Base-by-base conservation (phyloP, 2,329 filamentous ascomycete genomes). In the Cryphonectria radicalis region DNA sequence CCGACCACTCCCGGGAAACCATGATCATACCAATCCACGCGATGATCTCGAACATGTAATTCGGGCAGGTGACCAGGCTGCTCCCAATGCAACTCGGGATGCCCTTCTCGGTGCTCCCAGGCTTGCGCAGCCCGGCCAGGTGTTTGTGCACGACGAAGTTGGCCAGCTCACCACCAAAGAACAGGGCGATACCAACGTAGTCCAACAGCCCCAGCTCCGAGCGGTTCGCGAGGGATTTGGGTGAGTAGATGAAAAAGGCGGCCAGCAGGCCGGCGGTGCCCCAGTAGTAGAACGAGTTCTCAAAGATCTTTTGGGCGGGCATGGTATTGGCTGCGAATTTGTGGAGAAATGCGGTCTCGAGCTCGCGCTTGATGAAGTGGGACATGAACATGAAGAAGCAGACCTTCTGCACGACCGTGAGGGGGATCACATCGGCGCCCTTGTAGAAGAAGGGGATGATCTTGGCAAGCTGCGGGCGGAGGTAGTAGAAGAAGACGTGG, bases 211-310 rank as follows among this genome's bases (percentile, higher is more conserved):
- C 82, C 68, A 82, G 75, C 65, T 83, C 78, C 28, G 84, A 82
- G 22, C 82, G 84, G 40, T 92, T 90, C 1, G 94, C 89, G 22
- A 89, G 86, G 5, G 92, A 91, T 74, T 84, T 88, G 7, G 95
- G 95, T 14, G 89, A 87, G 84, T 98, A 98, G 77, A 96, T 89
- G 86, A 92, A 95, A 83, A 92, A 92, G 62, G 93, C 93, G 77
- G 95, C 90, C 77, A 96, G 89, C 37, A 94, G 79, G 65, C 96
- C 96, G 5, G 92, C 91, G 69, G 95, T 82, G 46, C 91, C 78
- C 96, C 96, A 99, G 89, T 99, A 99, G 85, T 98, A 95, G 75
- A 88, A 89, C 75, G 91, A 94, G 87, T 99, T 99, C 83, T 95
- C 96, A 88, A 98, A 92, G 79, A 99, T 93, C 85, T 97, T 97